These are phyloP conservation scores for Aspergillus floridensis DNA, from an alignment of 2,329 filamentous ascomycete species.

Conservation along the genomic window DNA sequence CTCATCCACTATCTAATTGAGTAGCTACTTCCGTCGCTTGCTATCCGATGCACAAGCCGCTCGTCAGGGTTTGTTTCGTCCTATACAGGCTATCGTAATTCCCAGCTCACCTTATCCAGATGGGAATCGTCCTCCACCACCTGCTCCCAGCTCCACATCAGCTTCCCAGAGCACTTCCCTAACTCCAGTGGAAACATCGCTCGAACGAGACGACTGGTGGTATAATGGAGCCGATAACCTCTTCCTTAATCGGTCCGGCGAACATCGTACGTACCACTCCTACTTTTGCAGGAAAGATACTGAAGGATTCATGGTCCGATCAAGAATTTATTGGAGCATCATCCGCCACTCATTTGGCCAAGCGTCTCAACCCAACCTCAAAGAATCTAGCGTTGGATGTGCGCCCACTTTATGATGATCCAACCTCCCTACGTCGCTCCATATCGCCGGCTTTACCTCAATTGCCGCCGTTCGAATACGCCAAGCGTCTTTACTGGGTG, in stretches of 20 bases:
- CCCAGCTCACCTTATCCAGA: not conserved
- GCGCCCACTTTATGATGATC: conserved; percentile 36
- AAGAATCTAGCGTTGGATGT: conserved; percentile 37
- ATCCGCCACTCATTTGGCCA: conserved; percentile 36
- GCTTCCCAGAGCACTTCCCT: conserved; percentile 17
- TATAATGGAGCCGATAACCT: conserved; percentile 38
- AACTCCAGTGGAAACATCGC: conserved; percentile 20
- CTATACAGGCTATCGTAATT: not conserved
- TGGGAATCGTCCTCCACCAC: not conserved
- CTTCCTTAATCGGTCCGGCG: conserved; percentile 35
- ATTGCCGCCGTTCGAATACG: conserved; percentile 52
- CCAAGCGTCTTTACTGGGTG: conserved; percentile 50
- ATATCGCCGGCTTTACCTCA: conserved; percentile 32
- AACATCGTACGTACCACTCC: conserved; percentile 28
- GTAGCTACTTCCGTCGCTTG: conserved; percentile 34
- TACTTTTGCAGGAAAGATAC: not conserved
- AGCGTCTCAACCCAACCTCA: conserved; percentile 34
- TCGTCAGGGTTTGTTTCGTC: conserved; percentile 16
- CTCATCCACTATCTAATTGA: conserved; percentile 4
- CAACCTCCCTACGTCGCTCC: conserved; percentile 29
- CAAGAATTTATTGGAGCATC: conserved; percentile 37
- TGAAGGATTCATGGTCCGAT: not conserved
- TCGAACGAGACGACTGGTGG: conserved; percentile 42
- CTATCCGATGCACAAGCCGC: conserved; percentile 28
- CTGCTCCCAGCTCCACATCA: conserved; percentile 9